Conservation (phyloP, 257 asterid genomes). For the Nicotiana knightiana region DNA sequence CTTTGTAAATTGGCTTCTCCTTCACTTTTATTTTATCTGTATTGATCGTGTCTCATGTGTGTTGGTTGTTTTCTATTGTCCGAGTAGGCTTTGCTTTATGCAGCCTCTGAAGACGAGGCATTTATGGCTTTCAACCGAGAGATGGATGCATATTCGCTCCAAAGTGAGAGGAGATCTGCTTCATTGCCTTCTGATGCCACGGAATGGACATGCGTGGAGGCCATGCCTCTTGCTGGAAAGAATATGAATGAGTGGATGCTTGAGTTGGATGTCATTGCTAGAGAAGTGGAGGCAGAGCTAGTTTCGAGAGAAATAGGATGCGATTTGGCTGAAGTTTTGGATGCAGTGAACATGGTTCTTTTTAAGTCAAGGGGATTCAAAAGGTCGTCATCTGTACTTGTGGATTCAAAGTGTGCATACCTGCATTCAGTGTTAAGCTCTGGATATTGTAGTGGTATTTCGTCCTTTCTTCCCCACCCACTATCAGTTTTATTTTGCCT, state of each 20-base stretch:
- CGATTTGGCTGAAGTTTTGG: conserved; percentile 67
- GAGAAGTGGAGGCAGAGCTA: conserved; percentile 87
- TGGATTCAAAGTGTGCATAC: conserved; percentile 76
- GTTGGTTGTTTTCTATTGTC: neutral
- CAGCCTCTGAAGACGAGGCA: conserved; percentile 85
- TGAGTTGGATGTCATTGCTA: conserved; percentile 71
- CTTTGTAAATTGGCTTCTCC: neutral
- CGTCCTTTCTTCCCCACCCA: neutral
- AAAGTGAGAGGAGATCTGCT: conserved; percentile 45
- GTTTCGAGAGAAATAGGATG: conserved; percentile 83
- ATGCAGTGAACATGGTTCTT: conserved; percentile 78
- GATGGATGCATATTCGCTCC: conserved; percentile 51
- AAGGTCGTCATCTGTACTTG: conserved; percentile 67
- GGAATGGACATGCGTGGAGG: conserved; percentile 50
- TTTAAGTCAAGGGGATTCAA: conserved; percentile 69
- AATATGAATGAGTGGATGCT: conserved; percentile 63
- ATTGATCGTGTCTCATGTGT: neutral
- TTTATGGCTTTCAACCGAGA: conserved; percentile 62
- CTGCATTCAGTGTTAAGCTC: conserved; percentile 78
- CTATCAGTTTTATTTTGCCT: neutral
- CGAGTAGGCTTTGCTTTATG: conserved; percentile 70
- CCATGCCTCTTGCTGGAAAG: conserved; percentile 75
- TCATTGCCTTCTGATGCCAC: conserved; percentile 25
- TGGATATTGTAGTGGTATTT: conserved; percentile 68
- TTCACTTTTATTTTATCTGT: neutral